Conservation (phyloP, 2,329 filamentous ascomycete species). For the Aureobasidium zeae region DNA sequence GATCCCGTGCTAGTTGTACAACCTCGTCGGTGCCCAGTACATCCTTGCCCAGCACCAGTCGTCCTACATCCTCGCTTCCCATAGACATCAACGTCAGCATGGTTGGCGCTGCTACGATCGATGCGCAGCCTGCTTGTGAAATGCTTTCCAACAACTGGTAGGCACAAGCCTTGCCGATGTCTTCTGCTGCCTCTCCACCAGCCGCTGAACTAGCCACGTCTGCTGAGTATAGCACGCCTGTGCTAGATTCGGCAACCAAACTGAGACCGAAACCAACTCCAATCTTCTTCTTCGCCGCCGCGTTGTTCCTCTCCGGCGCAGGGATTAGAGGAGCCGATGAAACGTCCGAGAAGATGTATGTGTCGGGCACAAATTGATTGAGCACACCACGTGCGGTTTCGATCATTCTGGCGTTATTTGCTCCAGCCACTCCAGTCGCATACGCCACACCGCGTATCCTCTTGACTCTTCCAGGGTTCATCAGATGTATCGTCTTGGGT, state of each 20-base stretch:
- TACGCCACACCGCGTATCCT: slow-evolving; percentile 89
- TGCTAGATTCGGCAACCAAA: slow-evolving; percentile 84
- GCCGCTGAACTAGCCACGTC: slow-evolving; percentile 66
- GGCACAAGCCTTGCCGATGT: slow-evolving; percentile 79
- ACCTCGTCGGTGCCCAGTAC: slow-evolving; percentile 73
- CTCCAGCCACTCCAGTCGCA: slow-evolving; percentile 79
- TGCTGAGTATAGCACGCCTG: slow-evolving; percentile 77
- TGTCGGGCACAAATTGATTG: slow-evolving; percentile 77
- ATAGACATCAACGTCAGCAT: slow-evolving; percentile 91
- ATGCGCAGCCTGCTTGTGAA: slow-evolving; percentile 71
- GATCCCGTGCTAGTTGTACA: slow-evolving; percentile 70
- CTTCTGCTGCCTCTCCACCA: slow-evolving; percentile 79
- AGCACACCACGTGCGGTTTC: slow-evolving; percentile 78
- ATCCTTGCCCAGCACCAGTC: slow-evolving; percentile 70
- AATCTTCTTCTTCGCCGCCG: slow-evolving; percentile 45
- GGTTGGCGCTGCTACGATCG: slow-evolving; percentile 59
- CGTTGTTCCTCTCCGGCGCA: slow-evolving; percentile 59
- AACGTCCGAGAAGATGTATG: slow-evolving; percentile 72
- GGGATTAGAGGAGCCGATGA: slow-evolving; percentile 52
- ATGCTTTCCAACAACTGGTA: slow-evolving; percentile 82
- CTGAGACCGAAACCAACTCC: slow-evolving; percentile 89
- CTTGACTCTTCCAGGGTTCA: slow-evolving; percentile 76
- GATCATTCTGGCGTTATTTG: slow-evolving; percentile 93
- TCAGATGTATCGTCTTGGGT: slow-evolving; percentile 85
- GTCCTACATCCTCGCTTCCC: slow-evolving; percentile 91